Conservation (phyloP, 75 land plant genomes). For the Picea sitchensis region DNA sequence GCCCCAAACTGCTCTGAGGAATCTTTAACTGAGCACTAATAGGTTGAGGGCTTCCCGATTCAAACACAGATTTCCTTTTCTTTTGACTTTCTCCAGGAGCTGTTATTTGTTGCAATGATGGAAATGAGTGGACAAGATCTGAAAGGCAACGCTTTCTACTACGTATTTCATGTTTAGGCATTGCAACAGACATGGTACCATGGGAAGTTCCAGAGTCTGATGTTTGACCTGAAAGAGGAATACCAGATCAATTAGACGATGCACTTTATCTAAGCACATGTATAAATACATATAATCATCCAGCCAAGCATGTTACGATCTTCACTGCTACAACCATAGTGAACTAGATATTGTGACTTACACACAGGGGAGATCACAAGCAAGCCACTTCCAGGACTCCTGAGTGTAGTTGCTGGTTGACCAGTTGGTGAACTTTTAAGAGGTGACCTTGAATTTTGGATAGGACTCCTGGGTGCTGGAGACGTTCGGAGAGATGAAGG, state of each 20-base stretch:
- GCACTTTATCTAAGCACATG: background rate
- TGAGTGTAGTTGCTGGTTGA: constrained; percentile 9
- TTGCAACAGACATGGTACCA: constrained; percentile 9
- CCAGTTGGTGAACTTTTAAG: constrained; percentile 26
- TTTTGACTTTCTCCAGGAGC: constrained; percentile 23
- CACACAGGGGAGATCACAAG: constrained; percentile 24
- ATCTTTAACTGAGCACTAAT: constrained; percentile 14
- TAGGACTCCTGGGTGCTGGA: constrained; percentile 15
- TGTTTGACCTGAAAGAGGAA: constrained; percentile 37
- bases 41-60: constrained; percentile 8
- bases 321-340: background rate
- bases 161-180: constrained; percentile 21
- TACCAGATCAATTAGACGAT: background rate
- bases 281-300: background rate
- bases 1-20: constrained; percentile 14
- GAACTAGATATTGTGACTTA: constrained; percentile 29
- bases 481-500: constrained; percentile 22
- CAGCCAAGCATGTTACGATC: background rate
- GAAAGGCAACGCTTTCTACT: constrained; percentile 61
- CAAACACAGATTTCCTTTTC: constrained; percentile 46
- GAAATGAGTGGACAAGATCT: constrained; percentile 55
- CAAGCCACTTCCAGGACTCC: constrained; percentile 23
- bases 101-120: constrained; percentile 50
- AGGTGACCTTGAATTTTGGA: constrained; percentile 24
- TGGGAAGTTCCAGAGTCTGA: constrained; percentile 20